A percentile compares a stretch with the other conserved stretches of the same genome.
These are phyloP conservation scores for Fusarium dimerum DNA, from an alignment of 2,329 filamentous ascomycete species.

Conservation along the genomic window DNA sequence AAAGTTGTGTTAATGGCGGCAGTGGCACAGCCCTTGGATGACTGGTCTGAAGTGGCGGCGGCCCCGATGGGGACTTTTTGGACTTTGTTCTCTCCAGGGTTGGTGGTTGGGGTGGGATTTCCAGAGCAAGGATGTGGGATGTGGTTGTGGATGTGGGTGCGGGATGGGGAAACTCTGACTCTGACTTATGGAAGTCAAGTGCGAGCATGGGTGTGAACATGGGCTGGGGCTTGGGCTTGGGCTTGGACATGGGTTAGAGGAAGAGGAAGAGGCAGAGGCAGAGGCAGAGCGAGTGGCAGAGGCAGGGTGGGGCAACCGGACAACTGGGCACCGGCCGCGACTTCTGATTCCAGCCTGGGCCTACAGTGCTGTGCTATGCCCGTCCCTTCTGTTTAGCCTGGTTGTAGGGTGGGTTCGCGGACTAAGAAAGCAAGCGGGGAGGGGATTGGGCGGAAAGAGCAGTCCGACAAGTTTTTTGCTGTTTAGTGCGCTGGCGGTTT, in stretches of 20 bases:
- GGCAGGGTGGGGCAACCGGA: slow-evolving; percentile 11
- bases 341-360: slow-evolving; percentile 23
- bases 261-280: slow-evolving; percentile 6
- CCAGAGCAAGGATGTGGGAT: not conserved
- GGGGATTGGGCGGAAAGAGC: not conserved
- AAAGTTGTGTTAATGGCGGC: not conserved
- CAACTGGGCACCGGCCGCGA: slow-evolving; percentile 17
- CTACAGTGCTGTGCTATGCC: too few species aligned
- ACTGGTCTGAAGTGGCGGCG: not conserved
- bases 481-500: not conserved
- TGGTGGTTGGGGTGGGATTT: not conserved
- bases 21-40: not conserved
- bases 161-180: not conserved
- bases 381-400: too few species aligned
- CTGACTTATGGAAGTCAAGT: not conserved
- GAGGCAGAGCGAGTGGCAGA: slow-evolving; percentile 17
- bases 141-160: not conserved
- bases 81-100: not conserved
- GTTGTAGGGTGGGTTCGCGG: slow-evolving; percentile 2
- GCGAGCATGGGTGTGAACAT: not conserved
- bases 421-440: not conserved
- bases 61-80: not conserved
- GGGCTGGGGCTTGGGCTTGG: too few species aligned
- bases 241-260: not conserved
- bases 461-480: not conserved